phyloP scores from a whole-genome alignment of 129 eudicot genomes.

The Helichrysum umbraculigerum region DNA sequence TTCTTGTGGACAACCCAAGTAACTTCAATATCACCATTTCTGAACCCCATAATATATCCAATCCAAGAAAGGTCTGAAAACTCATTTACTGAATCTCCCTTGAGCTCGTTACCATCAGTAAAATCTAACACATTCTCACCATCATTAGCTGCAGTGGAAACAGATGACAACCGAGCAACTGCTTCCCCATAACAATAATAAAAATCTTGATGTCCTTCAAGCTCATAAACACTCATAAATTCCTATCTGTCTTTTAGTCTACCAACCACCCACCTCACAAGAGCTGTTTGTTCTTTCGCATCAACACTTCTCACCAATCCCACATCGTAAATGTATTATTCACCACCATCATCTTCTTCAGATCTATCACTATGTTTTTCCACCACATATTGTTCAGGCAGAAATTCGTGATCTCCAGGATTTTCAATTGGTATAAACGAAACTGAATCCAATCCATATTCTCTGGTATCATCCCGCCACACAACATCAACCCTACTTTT shows the following conservation, averaged over 20 bases:
- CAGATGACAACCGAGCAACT: conserved; percentile 81
- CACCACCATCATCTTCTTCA: conserved; percentile 36
- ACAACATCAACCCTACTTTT: conserved; percentile 79
- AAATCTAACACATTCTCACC: conserved; percentile 32
- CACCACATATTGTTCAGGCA: conserved; percentile 90
- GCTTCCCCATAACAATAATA: conserved; percentile 98
- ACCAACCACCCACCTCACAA: conserved; percentile 71
- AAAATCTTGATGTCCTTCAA: conserved; percentile 95
- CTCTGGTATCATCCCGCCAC: conserved; percentile 88
- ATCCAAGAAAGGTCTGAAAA: conserved; percentile 95
- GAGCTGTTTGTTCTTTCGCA: conserved; percentile 91
- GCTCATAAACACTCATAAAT: conserved; percentile 92
- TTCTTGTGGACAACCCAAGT: conserved; percentile 99
- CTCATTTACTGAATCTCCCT: conserved; percentile 27
- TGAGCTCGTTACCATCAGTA: conserved; percentile 32
- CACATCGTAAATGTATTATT: conserved; percentile 59
- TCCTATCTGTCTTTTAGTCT: conserved; percentile 85
- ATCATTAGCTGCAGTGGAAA: conserved; percentile 33
- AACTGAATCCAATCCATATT: conserved; percentile 54
- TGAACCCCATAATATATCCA: conserved; percentile 93
- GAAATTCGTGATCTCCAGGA: conserved; percentile 98
- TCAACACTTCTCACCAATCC: conserved; percentile 92
- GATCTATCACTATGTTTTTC: conserved; percentile 70
- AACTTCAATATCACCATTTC: conserved; percentile 93
- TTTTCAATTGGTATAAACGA: conserved; percentile 81